Conservation (phyloP, 2,329 filamentous ascomycete species). For the Aspergillus pseudoterreus region DNA sequence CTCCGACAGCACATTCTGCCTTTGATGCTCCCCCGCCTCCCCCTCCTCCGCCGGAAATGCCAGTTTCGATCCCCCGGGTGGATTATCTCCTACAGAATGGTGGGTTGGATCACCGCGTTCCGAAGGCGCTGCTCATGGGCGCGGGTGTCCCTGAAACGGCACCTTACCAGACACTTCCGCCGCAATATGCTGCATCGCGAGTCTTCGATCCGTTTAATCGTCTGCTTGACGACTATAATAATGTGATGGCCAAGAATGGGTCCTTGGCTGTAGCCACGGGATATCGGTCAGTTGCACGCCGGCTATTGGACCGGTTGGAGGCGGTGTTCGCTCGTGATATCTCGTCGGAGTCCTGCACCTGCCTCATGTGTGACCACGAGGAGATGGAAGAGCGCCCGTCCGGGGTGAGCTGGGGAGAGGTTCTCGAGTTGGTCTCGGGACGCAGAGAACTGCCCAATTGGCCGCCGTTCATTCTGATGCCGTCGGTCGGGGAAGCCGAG, state of each 20-base stretch:
- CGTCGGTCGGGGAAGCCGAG: constrained; percentile 55
- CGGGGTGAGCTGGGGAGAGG: constrained; percentile 91
- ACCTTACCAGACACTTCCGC: constrained; percentile 58
- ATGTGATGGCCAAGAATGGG: constrained; percentile 76
- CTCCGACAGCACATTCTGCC: constrained; percentile 24
- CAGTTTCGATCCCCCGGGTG: constrained; percentile 71
- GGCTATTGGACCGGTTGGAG: constrained; percentile 83
- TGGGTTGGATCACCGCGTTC: constrained; percentile 67
- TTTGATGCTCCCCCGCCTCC: constrained; percentile 61
- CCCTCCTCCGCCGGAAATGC: constrained; percentile 65
- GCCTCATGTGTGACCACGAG: constrained; percentile 74
- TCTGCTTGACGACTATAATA: constrained; percentile 79
- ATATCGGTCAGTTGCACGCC: constrained; percentile 87
- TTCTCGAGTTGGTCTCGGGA: constrained; percentile 87
- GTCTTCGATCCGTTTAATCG: constrained; percentile 81
- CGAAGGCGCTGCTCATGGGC: constrained; percentile 64
- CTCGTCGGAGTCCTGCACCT: constrained; percentile 77
- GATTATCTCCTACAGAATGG: constrained; percentile 92
- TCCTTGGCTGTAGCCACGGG: constrained; percentile 93
- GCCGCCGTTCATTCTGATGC: constrained; percentile 78
- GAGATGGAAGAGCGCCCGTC: constrained; percentile 52
- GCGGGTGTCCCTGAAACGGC: constrained; percentile 52
- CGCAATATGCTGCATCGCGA: constrained; percentile 64
- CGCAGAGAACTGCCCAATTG: constrained; percentile 79
- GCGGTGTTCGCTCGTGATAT: constrained; percentile 93